Evolutionary conservation across 225 moss, liverwort and hornwort genomes (phyloP).

Genomic region (Anthoceros angustus): DNA sequence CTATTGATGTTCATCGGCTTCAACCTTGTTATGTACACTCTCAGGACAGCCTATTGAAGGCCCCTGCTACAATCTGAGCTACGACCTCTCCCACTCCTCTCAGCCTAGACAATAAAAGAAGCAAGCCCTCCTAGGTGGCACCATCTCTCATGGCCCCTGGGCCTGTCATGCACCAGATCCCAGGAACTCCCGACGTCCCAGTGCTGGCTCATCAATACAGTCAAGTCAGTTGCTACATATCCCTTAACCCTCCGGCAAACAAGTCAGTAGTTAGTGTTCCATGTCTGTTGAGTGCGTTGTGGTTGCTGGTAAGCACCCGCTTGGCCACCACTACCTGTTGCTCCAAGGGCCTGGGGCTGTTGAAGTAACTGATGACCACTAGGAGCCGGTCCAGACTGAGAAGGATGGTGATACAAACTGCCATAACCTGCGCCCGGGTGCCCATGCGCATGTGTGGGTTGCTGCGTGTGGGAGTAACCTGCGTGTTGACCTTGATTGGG

Average conservation of each 20-base stretch:
- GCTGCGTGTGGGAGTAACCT: constrained; percentile 62
- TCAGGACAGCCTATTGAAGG: constrained; percentile 36
- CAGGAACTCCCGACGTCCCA: not conserved
- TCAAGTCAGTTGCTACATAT: constrained; percentile 14
- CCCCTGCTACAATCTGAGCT: constrained; percentile 31
- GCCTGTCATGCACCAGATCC: constrained; percentile 9
- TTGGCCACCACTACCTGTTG: constrained; percentile 33
- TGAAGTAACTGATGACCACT: constrained; percentile 75
- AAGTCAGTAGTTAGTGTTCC: constrained; percentile 60
- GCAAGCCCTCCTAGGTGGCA: constrained; percentile 16
- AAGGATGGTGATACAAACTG: constrained; percentile 80
- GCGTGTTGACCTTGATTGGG: constrained; percentile 82
- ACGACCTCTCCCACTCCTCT: constrained; percentile 24
- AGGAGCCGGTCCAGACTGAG: constrained; percentile 57
- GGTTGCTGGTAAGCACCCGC: constrained; percentile 77
- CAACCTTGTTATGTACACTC: constrained; percentile 68
- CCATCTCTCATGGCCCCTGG: constrained; percentile 14
- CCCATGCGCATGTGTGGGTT: constrained; percentile 46
- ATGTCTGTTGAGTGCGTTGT: constrained; percentile 76
- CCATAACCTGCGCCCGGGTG: constrained; percentile 57
- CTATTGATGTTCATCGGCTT: constrained; percentile 6
- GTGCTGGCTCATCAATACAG: constrained; percentile 7
- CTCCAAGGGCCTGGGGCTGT: constrained; percentile 73
- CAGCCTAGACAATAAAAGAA: constrained; percentile 39
- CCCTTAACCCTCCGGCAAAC: constrained; percentile 6